Evolutionary conservation across 257 asterid species (phyloP), one percentile per base, ranked within the genome.

Genomic region (Avicennia marina): DNA sequence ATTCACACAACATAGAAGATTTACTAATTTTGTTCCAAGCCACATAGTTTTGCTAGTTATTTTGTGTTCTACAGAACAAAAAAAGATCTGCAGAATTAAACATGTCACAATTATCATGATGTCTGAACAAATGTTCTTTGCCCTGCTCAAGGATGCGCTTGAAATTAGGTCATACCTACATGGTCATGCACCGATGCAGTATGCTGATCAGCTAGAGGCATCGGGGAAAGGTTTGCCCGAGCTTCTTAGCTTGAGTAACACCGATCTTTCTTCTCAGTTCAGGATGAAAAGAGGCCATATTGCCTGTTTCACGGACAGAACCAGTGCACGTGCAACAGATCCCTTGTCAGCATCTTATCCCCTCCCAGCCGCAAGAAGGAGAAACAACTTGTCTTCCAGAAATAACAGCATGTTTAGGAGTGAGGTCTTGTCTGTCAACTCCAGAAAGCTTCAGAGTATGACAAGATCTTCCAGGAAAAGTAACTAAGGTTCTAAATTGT

Each of bases 81-180:
- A n/a, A 29, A 29, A 4, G 8, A 29, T 29, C 34, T 29, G 34
- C 8, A 29, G 8, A 4, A 29, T 29, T 29, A 29, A 1, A 8
- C 34, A 29, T 29, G 8, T 29, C 7, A 29, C 8, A 4, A 8
- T 0, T 29, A 29, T 29, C 34, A 29, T 29, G 34, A 29, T 4
- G 4, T 29, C 34, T 29, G n/a, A 29, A 29, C 34, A 29, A 29
- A 8, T 4, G 4, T 29, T 29, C 4, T 29, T 4, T 29, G 8
- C 34, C 34, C 4, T 29, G n/a, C n/a, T 6, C 9, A 47, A 88
- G 96, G 93, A 80, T 64, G 87, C 95, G 32, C 70, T 82, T 46
- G 86, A 85, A 66, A 83, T 85, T 38, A 81, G 94, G 68, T 68
- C 95, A 22, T 85, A 85, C 81, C 85, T 88, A 69, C 96, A 88